Evolutionary conservation across 805 yeast species (phyloP), one percentile per base, ranked within the genome.

Genomic region (Candida fluviatilis): DNA sequence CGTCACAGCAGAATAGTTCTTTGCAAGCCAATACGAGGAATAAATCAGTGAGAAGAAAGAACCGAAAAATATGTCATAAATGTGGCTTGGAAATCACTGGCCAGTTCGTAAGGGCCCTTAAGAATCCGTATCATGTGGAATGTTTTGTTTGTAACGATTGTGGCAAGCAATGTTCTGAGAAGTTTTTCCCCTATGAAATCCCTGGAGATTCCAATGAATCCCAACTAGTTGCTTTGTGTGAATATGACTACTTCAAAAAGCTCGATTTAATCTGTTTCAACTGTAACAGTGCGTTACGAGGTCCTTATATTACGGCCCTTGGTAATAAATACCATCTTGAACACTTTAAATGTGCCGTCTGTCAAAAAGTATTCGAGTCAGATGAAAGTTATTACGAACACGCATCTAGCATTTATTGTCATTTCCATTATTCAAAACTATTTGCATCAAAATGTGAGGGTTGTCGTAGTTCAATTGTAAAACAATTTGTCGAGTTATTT

Each of bases 321-420:
- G 95, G 95, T 10, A 79, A 82, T 49, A 85, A 91, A 54, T 93
- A 88, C 58, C 98, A 93, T 54, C 82, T 91, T 37, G 96, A 93
- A 49, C 99, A 93, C 62, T 93, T 95, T 62, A 84, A 87, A 39
- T 95, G 99, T 64, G 80, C 84, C 5, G 78, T 87, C 23, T 93
- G 99, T 57, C 76, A 81, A 28, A 80, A 80, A 39, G 85, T 85
- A 18, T 93, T 95, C 59, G 96, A 91, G 23, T 79, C 85, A 3
- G 90, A 90, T 40, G 96, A 90, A 59, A 87, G 89, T 54, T 93
- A 89, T 59, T 87, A 85, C 62, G 96, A 91, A 60, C 90, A 86
- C 57, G 80, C 84, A 17, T 80, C 81, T 44, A 73, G 78, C 40
- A 80, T 93, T 11, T 93, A 82, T 61, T 93, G 99, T 59, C 96